Base-by-base conservation (phyloP, 2,329 filamentous ascomycete species). In the Fusarium goolgardi region DNA sequence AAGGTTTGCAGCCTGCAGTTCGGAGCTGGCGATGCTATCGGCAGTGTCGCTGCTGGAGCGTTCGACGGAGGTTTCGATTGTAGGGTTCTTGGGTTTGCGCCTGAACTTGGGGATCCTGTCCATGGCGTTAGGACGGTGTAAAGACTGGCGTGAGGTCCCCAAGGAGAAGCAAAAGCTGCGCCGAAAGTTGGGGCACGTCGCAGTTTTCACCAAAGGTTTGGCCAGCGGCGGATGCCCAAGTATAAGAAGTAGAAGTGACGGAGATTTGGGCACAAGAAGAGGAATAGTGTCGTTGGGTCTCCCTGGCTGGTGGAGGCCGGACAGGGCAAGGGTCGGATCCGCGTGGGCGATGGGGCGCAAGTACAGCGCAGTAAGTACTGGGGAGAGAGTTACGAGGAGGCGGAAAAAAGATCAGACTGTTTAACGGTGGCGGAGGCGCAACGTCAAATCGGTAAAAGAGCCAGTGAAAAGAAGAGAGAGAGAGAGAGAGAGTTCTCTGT, bases 51-150 rank as follows among this genome's bases (percentile, higher is more conserved):
- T 72, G 56, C 67, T 75, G 56, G 72, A 73, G 59, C 78, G 74
- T 52, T 78, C 77, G 70, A 81, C 70, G 44, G 78, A 75, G 9
- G 80, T 81, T 58, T 81, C 78, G 67, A 82, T 79, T 63, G 80
- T 78, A 20, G 80, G 80, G 18, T 77, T 79, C 75, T 81, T 82
- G 41, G 79, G 80, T 72, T 81, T 81, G 62, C 81, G 80, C 54
- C 80, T 79, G 52, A 82, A 77, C 68, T 79, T 78, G 50, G 80
- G 77, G 57, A 82, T 76, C 69, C 78, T 80, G 68, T 82, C 80
- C 80, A 82, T 82, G 63, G 65, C 60, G 56, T 64, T 45, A 52
- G 32, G 53, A 37, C 54, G 41, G 29, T 55, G 44, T 41, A 44
- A 43, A 55, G 62, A 63, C 45, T 52, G 60, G 37, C 40, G 65